Conservation (phyloP, 2,329 filamentous ascomycete genomes). For the Hymenoscyphus linearis region DNA sequence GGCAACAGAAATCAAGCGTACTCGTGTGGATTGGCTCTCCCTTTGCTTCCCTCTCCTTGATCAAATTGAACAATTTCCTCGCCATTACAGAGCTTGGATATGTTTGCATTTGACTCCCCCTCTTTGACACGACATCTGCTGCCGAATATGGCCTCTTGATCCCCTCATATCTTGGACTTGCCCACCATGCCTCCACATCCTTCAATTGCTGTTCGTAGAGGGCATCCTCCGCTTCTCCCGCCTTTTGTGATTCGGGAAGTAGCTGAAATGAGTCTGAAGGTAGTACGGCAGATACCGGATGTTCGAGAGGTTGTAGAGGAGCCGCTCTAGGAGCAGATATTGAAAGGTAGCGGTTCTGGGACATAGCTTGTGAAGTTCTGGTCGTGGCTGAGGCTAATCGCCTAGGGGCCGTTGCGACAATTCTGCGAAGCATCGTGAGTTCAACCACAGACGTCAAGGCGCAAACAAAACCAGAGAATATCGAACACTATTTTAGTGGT, state of each 20-base stretch:
- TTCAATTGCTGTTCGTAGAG: constrained; percentile 79
- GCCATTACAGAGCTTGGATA: constrained; percentile 96
- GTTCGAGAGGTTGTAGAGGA: constrained; percentile 20
- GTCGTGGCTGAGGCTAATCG: background rate
- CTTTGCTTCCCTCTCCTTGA: constrained; percentile 70
- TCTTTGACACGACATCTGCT: constrained; percentile 87
- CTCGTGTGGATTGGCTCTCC: constrained; percentile 91
- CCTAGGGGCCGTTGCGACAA: constrained; percentile 20
- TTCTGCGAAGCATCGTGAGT: constrained; percentile 30
- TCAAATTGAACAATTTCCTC: constrained; percentile 84
- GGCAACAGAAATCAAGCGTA: constrained; percentile 40
- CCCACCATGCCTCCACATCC: constrained; percentile 89
- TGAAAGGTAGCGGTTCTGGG: constrained; percentile 20
- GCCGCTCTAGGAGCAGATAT: constrained; percentile 24
- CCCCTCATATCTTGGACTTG: constrained; percentile 73
- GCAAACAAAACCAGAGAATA: constrained; percentile 3
- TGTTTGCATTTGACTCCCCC: constrained; percentile 77
- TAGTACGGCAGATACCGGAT: constrained; percentile 27
- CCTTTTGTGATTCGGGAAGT: constrained; percentile 70
- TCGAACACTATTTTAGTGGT: background rate
- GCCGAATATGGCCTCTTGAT: constrained; percentile 91
- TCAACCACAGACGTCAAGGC: background rate
- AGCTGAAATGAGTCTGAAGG: constrained; percentile 77
- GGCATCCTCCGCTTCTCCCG: constrained; percentile 74
- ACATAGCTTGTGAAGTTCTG: constrained; percentile 8